Base-by-base conservation (phyloP, 1,139 yeast species). In the Taphrina communis region DNA sequence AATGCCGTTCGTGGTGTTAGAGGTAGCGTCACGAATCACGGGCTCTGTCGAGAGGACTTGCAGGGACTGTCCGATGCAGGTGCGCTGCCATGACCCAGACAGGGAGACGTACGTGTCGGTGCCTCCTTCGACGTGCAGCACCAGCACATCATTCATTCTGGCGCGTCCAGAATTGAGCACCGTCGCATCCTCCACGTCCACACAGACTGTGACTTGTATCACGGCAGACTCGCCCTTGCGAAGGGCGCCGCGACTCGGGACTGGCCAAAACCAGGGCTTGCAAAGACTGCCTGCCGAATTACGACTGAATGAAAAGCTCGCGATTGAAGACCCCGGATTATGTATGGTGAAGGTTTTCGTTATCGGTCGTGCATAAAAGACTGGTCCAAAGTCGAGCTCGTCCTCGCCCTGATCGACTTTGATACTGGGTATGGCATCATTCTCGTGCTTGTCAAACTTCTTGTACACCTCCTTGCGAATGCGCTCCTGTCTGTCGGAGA, bases 111-210 rank as follows among this genome's bases (percentile, higher is more conserved):
- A 65, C 19, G 39, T 51, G 38, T 68, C 70, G 12, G 46, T 50
- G 6, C 70, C 70, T 46, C 63, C 61, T 11, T 66, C 67, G 41
- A 67, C 56, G 19, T 66, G 69, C 14, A 68, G 52, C 14, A 68
- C 61, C 53, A 68, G 58, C 14, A 68, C 61, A 38, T 68, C 70
- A 19, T 55, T 46, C 17, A 68, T 31, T 38, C 38, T 31, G 17
- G 57, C 66, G 11, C 21, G 42, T 14, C 66, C 66, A 11, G 50
- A 17, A 50, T 68, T 68, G 31, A 68, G 57, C 25, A 55, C 19
- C 12, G 17, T 14, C 1, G 61, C 67, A 36, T 63, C 67, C 12
- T 17, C 42, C 6, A 55, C 21, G 14, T 63, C 67, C 8, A 55
- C 50, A 31, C 46, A 63, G 6, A 55, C 55, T 1, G 61, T 63